These are phyloP conservation scores for Leccinum fuscescens DNA, from an alignment of 1,284 basidiomycete species.

Conservation along the genomic window DNA sequence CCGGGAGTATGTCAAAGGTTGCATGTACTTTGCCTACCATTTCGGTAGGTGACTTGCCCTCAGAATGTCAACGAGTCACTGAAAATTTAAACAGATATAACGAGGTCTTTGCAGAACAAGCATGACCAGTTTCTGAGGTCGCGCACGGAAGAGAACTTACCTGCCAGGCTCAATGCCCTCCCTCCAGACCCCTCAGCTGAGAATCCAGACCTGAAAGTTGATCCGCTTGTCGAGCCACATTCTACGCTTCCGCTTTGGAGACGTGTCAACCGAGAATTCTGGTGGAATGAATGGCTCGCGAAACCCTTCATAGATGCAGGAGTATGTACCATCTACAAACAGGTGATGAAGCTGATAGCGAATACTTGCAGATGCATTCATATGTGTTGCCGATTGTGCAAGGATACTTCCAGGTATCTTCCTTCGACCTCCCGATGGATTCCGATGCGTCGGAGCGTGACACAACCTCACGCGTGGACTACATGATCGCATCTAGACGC, in stretches of 20 bases:
- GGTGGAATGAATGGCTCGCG: constrained; percentile 86
- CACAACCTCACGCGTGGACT: constrained; percentile 50
- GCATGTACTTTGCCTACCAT: constrained; percentile 79
- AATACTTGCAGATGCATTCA: constrained; percentile 42
- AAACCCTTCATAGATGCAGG: constrained; percentile 75
- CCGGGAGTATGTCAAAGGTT: constrained; percentile 68
- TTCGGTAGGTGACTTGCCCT: constrained; percentile 53
- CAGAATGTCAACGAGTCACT: not conserved
- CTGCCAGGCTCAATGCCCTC: constrained; percentile 54
- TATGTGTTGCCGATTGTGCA: constrained; percentile 76
- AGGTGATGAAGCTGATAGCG: not conserved
- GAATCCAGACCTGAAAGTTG: constrained; percentile 42
- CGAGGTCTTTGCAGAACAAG: constrained; percentile 76
- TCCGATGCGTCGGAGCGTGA: constrained; percentile 47
- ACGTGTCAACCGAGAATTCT: constrained; percentile 78
- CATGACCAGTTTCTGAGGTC: constrained; percentile 59
- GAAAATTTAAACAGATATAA: constrained; percentile 56
- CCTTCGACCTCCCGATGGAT: constrained; percentile 57
- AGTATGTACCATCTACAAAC: constrained; percentile 39
- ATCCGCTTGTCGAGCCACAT: constrained; percentile 65
- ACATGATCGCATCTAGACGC: constrained; percentile 79
- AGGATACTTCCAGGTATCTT: constrained; percentile 65
- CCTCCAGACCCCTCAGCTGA: constrained; percentile 10
- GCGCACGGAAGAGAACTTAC: constrained; percentile 52
- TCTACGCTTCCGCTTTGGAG: constrained; percentile 79